Evolutionary conservation across 2,329 filamentous ascomycete species (phyloP).

Genomic region (Fusarium pseudonygamai): DNA sequence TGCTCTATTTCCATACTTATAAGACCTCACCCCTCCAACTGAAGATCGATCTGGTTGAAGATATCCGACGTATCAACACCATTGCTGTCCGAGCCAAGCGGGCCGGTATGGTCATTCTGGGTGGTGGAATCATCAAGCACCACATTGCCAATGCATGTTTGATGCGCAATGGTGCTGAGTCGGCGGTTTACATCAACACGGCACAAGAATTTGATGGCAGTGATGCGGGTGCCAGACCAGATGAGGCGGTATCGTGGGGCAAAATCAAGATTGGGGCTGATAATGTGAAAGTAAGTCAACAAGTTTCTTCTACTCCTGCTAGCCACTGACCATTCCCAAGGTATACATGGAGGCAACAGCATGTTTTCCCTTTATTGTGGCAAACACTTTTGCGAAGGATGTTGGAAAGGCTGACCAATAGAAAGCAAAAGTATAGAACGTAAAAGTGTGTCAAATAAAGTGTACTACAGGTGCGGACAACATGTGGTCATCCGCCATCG

Average conservation of each 20-base stretch:
- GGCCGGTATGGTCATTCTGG: constrained; percentile 94
- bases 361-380: constrained; percentile 73
- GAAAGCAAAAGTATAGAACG: background rate
- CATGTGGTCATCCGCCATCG: background rate
- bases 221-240: constrained; percentile 91
- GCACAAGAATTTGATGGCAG: constrained; percentile 97
- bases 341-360: constrained; percentile 72
- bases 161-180: constrained; percentile 97
- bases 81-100: constrained; percentile 87
- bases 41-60: constrained; percentile 89
- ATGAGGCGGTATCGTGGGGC: constrained; percentile 98
- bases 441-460: background rate
- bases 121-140: constrained; percentile 95
- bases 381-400: constrained; percentile 72
- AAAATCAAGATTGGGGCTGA: constrained; percentile 94
- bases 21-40: constrained; percentile 84
- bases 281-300: constrained; percentile 78
- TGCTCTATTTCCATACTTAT: constrained; percentile 99
- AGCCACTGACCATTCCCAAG: constrained; percentile 45
- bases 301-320: background rate
- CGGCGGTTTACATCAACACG: constrained; percentile 97
- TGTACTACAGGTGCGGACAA: background rate
- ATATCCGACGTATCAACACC: constrained; percentile 93
- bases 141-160: constrained; percentile 97
- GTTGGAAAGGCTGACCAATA: constrained; percentile 32